A percentile compares a stretch with the other conserved stretches of the same genome.
phyloP scores from a whole-genome alignment of 306 rosid species.

The Aeschynomene evenia region DNA sequence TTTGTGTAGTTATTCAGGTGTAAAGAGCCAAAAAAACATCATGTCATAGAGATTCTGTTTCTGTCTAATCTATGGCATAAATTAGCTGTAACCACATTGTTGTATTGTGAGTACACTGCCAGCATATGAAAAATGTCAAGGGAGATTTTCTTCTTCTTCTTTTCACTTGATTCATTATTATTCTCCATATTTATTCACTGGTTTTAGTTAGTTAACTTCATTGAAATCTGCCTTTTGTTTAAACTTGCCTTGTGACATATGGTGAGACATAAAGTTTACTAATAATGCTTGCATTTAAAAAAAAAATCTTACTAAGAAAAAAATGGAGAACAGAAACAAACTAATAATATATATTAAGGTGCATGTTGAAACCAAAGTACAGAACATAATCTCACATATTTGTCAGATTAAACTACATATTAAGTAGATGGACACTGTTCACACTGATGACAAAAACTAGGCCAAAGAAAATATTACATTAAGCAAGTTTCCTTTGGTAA shows the following conservation, averaged over 20 bases:
- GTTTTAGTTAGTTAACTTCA: not conserved
- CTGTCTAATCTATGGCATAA: slow-evolving; percentile 45
- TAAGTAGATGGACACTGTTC: not conserved
- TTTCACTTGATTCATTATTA: not conserved
- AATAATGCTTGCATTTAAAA: not conserved
- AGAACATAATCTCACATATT: not conserved
- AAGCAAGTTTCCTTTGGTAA: not conserved
- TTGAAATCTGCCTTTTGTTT: no score
- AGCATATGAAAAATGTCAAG: not conserved
- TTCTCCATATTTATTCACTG: not conserved
- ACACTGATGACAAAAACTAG: slow-evolving; percentile 1
- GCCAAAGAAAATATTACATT: not conserved
- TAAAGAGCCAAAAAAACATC: slow-evolving; percentile 20
- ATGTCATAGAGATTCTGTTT: slow-evolving; percentile 32
- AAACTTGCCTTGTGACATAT: not conserved
- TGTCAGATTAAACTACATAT: not conserved
- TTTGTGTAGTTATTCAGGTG: not conserved
- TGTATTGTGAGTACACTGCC: no score
- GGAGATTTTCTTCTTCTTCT: not conserved
- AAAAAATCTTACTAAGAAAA: not conserved
- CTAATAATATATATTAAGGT: not conserved
- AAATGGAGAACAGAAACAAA: not conserved
- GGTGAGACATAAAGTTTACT: not conserved
- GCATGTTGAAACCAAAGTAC: not conserved
- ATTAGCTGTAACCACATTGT: slow-evolving; percentile 25